phyloP scores from a whole-genome alignment of 2,329 filamentous ascomycete genomes.

The Penicillium sp. region DNA sequence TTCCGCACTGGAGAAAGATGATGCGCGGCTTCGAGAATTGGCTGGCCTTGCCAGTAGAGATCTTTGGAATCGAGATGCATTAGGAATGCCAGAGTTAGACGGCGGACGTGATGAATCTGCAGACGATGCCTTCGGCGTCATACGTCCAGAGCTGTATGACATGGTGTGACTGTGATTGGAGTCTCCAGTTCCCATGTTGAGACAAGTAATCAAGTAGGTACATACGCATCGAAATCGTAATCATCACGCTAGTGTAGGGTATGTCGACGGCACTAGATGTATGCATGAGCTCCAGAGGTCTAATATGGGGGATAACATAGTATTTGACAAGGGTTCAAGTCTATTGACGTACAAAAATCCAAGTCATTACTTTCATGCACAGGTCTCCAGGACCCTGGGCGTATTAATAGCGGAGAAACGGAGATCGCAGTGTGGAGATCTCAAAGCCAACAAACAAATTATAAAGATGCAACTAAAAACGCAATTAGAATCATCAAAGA shows the following conservation, averaged over 20 bases:
- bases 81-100: slow-evolving; percentile 16
- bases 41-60: slow-evolving; percentile 29
- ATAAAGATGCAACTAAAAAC: slow-evolving; percentile 6
- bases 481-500: slow-evolving; percentile 9
- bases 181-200: slow-evolving; percentile 28
- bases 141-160: slow-evolving; percentile 36
- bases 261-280: slow-evolving; percentile 2
- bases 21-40: slow-evolving; percentile 25
- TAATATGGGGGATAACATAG: not conserved
- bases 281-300: not conserved
- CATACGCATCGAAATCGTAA: slow-evolving; percentile 26
- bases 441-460: slow-evolving; percentile 12
- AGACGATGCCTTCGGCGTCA: slow-evolving; percentile 28
- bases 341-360: slow-evolving; percentile 7
- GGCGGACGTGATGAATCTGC: slow-evolving; percentile 26
- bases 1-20: slow-evolving; percentile 32
- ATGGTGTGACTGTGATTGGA: slow-evolving; percentile 33
- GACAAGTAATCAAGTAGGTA: slow-evolving; percentile 27
- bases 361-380: slow-evolving; percentile 11
- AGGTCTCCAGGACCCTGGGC: slow-evolving; percentile 8
- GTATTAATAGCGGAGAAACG: slow-evolving; percentile 7
- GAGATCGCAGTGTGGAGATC: slow-evolving; percentile 5
- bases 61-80: slow-evolving; percentile 23
- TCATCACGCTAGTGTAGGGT: slow-evolving; percentile 29
- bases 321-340: not conserved